phyloP scores from a whole-genome alignment of 257 asterid species.

The Coffea canephora region DNA sequence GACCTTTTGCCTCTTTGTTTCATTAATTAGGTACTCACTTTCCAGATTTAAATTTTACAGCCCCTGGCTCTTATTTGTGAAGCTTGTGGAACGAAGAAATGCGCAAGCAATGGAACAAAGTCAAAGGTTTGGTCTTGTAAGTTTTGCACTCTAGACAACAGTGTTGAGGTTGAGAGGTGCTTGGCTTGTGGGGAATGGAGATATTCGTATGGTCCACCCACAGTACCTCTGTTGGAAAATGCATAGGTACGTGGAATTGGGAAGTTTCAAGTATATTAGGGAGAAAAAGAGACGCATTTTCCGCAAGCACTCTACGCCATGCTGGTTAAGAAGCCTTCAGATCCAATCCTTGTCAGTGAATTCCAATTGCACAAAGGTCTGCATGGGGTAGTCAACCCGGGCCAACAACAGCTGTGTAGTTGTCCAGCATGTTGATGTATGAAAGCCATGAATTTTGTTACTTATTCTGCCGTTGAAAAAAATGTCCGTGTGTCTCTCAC shows the following conservation, averaged over 20 bases:
- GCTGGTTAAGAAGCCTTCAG: background rate
- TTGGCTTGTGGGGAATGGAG: constrained; percentile 85
- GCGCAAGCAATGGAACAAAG: constrained; percentile 27
- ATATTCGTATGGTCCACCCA: constrained; percentile 90
- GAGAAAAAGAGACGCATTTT: no score
- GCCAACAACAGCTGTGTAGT: background rate
- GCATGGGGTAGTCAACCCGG: background rate
- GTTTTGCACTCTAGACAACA: constrained; percentile 73
- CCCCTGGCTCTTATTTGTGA: constrained; percentile 51
- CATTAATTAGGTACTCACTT: background rate
- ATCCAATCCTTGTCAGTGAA: no score
- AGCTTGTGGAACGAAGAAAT: constrained; percentile 59
- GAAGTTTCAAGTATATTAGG: background rate
- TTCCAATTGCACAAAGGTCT: background rate
- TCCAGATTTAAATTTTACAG: constrained; percentile 33
- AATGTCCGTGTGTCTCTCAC: background rate
- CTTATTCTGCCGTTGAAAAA: background rate
- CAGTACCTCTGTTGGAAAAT: constrained; percentile 36
- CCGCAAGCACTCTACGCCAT: background rate
- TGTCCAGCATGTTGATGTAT: background rate
- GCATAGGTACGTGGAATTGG: constrained; percentile 39
- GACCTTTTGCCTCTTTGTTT: background rate
- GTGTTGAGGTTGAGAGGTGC: constrained; percentile 51
- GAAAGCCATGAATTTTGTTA: background rate
- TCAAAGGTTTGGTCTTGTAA: constrained; percentile 68